Evolutionary conservation across 371 early-diverging fungal genomes (phyloP).

Genomic region (Cokeromyces recurvatus): DNA sequence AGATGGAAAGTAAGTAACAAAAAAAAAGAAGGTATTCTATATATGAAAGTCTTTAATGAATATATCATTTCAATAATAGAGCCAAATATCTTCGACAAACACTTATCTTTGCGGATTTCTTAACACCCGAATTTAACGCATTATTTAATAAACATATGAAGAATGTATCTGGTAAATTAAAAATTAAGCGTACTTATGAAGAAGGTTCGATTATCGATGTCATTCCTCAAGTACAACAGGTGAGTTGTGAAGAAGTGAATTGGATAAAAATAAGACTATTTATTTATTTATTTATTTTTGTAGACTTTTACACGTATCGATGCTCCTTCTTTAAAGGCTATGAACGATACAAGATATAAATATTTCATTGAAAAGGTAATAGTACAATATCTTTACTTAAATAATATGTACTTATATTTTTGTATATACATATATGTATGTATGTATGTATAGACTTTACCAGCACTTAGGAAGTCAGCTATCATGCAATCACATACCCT

Average conservation of each 20-base stretch:
- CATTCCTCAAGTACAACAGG: slow-evolving; percentile 75
- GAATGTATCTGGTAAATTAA: slow-evolving; percentile 76
- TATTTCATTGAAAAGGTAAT: slow-evolving; percentile 77
- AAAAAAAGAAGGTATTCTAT: too few species aligned
- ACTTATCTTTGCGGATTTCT: slow-evolving; percentile 70
- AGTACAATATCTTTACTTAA: not conserved
- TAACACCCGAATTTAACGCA: slow-evolving; percentile 86
- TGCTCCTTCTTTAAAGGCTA: slow-evolving; percentile 48
- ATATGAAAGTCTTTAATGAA: too few species aligned
- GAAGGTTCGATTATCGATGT: slow-evolving; percentile 76
- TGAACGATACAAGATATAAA: slow-evolving; percentile 80
- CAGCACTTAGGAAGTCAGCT: slow-evolving; percentile 55
- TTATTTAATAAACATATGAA: slow-evolving; percentile 71
- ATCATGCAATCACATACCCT: slow-evolving; percentile 69
- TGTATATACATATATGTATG: too few species aligned
- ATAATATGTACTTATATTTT: too few species aligned
- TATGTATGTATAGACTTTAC: slow-evolving; percentile 56
- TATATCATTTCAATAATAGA: too few species aligned
- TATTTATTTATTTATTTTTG: too few species aligned
- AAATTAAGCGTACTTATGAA: slow-evolving; percentile 56
- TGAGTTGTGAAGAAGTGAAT: slow-evolving; percentile 4
- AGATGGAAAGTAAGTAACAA: slow-evolving; percentile 67
- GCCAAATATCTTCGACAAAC: slow-evolving; percentile 87
- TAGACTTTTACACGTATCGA: slow-evolving; percentile 69
- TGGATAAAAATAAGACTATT: too few species aligned